Base-by-base conservation (phyloP, 2,329 filamentous ascomycete genomes). In the Calonectria pseudoreteaudii region DNA sequence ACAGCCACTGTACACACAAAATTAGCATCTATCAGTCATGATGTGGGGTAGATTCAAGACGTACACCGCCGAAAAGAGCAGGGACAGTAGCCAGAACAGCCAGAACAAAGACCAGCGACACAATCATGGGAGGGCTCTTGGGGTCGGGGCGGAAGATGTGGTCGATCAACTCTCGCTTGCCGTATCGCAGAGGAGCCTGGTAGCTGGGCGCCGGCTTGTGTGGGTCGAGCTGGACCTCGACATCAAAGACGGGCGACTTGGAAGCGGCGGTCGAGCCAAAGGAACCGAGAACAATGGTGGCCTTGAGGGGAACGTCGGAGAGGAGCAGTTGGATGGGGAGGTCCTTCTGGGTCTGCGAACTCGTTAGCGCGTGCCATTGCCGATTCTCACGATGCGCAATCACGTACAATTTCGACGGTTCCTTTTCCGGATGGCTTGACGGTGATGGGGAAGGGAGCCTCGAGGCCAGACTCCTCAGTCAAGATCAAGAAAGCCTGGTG, bases 401-500 rank as follows among this genome's bases (percentile, higher is more conserved):
- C 66, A 49, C 93, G 77, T 90, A 98, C 96, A 85, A 99, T 87
- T 79, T 97, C 94, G 38, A 98, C 89, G 70, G 92, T 93, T 28
- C 91, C 95, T 86, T 98, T 98, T 78, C 97, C 97, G 80, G 90
- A 95, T 13, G 97, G 94, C 87, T 98, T 98, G 62, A 98, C 87
- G 14, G 87, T 93, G 80, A 99, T 89, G 1, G 95, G 92, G 81
- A 96, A 98, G 1, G 96, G 95, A 30, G 95, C 93, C 85, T 98
- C 96, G 60, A 99, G 88, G 44, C 94, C 95, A 14, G 92, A 93
- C 16, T 89, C 87, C 79, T 98, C 95, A 80, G 91, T 93, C 72
- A 99, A 86, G 20, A 97, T 89, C 68, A 99, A 89, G 87, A 98
- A 98, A 8, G 95, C 95, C 86, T 99, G 97, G 86, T 99, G 97